Base-by-base conservation (phyloP, 2,329 filamentous ascomycete species). In the Paecilomyces sp. region DNA sequence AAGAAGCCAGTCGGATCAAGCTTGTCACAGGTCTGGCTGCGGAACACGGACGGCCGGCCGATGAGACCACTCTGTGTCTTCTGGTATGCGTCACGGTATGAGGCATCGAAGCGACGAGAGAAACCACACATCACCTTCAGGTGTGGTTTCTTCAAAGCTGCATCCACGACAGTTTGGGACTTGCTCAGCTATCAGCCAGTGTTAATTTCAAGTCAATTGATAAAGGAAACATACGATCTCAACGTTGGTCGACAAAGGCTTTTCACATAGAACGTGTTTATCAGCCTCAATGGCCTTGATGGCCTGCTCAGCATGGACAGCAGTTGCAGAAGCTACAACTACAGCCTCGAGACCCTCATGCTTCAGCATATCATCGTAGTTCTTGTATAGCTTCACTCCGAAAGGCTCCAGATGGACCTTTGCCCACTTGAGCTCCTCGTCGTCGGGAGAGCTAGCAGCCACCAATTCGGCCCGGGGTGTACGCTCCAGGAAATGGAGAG, bases 11-110 rank as follows among this genome's bases (percentile, higher is more conserved):
- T 79, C 0, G 83, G 80, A 61, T 86, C 83, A 55, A 82, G 78
- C 66, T 82, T 83, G 70, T 88, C 85, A 71, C 83, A 86, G 0
- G 84, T 87, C 69, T 87, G 83, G 22, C 77, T 82, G 61, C 84
- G 82, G 62, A 87, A 76, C 57, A 87, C 74, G 13, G 80, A 79
- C 1, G 83, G 81, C 0, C 78, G 76, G 3, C 85, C 85, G 62
- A 87, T 86, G 41, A 76, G 66, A 15, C 83, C 82, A 0, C 68
- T 65, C 24, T 77, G 69, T 61, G 82, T 77, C 61, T 80, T 77
- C 15, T 71, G 64, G 63, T 76, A 77, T n/a, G 83, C 84, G 55
- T 83, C 77, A 60, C 82, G 76, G 74, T 87, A 87, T 31, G 81
- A 84, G 55, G 78, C 73, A 64, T 87, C 85, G 74, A 87, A 87